Conservation (phyloP, 169 alveolate genomes). For the Eimeria sp. region DNA sequence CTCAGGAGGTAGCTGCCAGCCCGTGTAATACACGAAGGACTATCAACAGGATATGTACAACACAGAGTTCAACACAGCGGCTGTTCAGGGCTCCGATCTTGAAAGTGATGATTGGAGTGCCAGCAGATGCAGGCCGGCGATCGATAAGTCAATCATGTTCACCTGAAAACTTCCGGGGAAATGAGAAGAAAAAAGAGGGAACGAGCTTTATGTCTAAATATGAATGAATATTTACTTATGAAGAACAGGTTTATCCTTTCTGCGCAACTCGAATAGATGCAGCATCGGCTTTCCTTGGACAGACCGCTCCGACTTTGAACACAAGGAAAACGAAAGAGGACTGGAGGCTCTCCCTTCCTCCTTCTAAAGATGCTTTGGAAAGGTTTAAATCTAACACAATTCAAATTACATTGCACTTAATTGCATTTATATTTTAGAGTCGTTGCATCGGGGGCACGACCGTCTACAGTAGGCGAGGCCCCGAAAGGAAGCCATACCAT, state of each 20-base stretch:
- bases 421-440: no score
- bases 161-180: neutral
- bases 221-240: neutral
- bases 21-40: neutral
- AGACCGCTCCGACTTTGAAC: constrained; percentile 17
- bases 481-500: neutral
- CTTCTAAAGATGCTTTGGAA: neutral
- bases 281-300: neutral
- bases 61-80: neutral
- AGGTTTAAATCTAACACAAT: neutral
- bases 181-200: neutral
- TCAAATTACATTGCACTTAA: no score
- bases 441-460: neutral
- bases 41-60: neutral
- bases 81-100: neutral
- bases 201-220: neutral
- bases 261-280: neutral
- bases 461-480: neutral
- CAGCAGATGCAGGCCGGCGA: constrained; percentile 20
- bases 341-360: neutral
- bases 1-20: neutral
- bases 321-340: neutral
- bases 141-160: neutral
- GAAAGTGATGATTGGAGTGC: neutral
- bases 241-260: neutral